Conservation (phyloP, 73 alveolate species). For the Paramecium octaurelia region DNA sequence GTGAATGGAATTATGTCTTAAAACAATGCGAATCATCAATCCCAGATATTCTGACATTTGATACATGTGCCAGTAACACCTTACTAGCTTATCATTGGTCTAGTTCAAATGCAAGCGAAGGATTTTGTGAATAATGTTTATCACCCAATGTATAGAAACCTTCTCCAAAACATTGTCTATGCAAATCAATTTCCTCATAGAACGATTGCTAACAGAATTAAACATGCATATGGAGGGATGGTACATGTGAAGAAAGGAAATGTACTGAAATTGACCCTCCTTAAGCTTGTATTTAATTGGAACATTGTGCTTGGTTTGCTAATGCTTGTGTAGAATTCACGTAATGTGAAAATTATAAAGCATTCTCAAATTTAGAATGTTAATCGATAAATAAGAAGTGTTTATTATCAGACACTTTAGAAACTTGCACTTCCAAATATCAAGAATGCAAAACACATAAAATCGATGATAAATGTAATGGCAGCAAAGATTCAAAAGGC, state of each 20-base stretch:
- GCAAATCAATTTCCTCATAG: neutral
- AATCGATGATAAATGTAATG: neutral
- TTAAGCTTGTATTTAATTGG: neutral
- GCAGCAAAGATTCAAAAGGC: neutral
- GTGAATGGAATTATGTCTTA: neutral
- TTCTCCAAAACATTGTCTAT: neutral
- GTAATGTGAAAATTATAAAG: neutral
- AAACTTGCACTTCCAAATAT: neutral
- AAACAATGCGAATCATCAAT: neutral
- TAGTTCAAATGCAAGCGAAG: neutral
- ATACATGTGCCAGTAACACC: neutral
- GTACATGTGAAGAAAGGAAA: neutral
- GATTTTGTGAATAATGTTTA: conserved; percentile 3
- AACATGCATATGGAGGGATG: neutral
- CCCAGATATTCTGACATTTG: neutral
- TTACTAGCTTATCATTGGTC: neutral
- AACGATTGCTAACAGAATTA: neutral
- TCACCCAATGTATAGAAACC: neutral
- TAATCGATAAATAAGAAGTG: neutral
- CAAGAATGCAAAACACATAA: neutral
- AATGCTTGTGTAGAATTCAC: neutral
- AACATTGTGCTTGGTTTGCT: neutral
- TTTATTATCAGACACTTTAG: neutral
- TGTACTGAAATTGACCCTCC: neutral
- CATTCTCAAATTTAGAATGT: neutral